phyloP scores from a whole-genome alignment of 2,329 filamentous ascomycete genomes.

The Fusarium chuoi region DNA sequence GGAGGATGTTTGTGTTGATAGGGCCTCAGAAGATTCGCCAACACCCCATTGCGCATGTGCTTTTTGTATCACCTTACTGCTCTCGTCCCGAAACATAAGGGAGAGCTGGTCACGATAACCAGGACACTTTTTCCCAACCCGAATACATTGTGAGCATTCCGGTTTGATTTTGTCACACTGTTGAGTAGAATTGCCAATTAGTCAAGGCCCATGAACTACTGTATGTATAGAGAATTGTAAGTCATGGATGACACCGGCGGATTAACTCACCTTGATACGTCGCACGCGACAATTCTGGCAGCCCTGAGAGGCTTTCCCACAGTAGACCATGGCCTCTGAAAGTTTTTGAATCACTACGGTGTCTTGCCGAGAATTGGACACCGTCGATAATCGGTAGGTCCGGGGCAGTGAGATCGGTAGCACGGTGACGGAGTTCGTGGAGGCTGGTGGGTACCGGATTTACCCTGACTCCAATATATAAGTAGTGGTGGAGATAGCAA shows the following conservation, averaged over 20 bases:
- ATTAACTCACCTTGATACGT: constrained; percentile 62
- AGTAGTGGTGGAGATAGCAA: not conserved
- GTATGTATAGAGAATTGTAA: not conserved
- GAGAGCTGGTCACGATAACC: constrained; percentile 73
- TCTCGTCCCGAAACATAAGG: constrained; percentile 74
- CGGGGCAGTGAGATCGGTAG: constrained; percentile 11
- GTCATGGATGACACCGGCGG: not conserved
- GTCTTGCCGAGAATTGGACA: constrained; percentile 18
- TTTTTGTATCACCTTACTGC: constrained; percentile 69
- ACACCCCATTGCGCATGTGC: constrained; percentile 63
- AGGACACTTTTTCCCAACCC: constrained; percentile 68
- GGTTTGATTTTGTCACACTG: constrained; percentile 71
- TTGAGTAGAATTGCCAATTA: constrained; percentile 9
- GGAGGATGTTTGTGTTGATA: constrained; percentile 39
- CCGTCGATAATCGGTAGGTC: constrained; percentile 16
- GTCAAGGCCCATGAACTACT: not conserved
- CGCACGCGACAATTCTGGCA: constrained; percentile 64
- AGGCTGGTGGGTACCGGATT: constrained; percentile 3
- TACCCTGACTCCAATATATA: constrained; percentile 5
- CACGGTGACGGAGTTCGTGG: constrained; percentile 4
- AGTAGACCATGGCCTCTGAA: constrained; percentile 61
- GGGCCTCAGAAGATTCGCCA: constrained; percentile 37
- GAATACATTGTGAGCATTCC: constrained; percentile 70
- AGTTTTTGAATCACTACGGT: not conserved
- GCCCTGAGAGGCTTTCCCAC: constrained; percentile 66